Evolutionary conservation across 78 protist species (phyloP), one percentile per base, ranked within the genome.

Genomic region (Isochrysis galbana): DNA sequence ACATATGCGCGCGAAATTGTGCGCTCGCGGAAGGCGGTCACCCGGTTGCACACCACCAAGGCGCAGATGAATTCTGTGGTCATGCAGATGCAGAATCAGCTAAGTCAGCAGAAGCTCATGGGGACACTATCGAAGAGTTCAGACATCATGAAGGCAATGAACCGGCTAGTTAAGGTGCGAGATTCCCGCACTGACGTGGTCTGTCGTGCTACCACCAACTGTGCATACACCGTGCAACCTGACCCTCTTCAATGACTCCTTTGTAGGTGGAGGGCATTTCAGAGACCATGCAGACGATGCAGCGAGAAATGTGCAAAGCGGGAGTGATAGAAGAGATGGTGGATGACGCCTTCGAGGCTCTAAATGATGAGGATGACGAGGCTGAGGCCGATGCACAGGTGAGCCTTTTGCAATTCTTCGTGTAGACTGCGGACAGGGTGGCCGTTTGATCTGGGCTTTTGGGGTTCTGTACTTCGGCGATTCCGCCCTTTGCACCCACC

Each of bases 251-350:
- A n/a, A n/a, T n/a, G n/a, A n/a, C 29, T 14, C 61, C 61, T 51
- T 14, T 14, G 61, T 14, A 51, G 61, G 61, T 51, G 61, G 61
- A 51, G 14, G 61, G 61, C 61, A 51, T 93, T 69, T 17, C 55
- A 21, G 84, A 89, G 61, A 87, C 91, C 36, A 93, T 93, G 94
- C 54, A 4, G 87, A 5, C 1, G 21, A 48, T 93, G 72, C 22
- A 38, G 67, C 0, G 10, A 17, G 94, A 93, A 47, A 93, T 93
- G 94, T 45, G n/a, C 54, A 89, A 54, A 36, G 82, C 74, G 39
- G 94, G 94, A 32, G 21, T 89, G 0, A 32, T 89, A 32, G 80
- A 86, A 42, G 94, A 93, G 47, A 87, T 93, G 92, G 55, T 87
- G 5, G 72, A 84, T 39, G 94, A 87, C n/a, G 29, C 91, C 32